Evolutionary conservation across 495 filamentous ascomycete genomes (phyloP), one percentile per base, ranked within the genome.

Genomic region (Acidomyces sp.): DNA sequence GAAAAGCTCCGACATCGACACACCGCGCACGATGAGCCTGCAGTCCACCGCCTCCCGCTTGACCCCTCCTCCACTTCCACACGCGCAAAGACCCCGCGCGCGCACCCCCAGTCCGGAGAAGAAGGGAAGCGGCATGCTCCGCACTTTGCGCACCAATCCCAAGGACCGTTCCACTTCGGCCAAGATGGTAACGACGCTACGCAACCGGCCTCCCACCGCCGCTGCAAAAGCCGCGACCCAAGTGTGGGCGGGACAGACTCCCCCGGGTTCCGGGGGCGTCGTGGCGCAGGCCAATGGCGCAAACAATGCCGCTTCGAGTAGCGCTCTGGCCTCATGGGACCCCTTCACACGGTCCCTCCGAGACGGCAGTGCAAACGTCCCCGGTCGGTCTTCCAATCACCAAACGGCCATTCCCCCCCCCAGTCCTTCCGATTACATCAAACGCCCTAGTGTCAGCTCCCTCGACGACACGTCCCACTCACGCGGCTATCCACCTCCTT

Each of bases 191-290:
- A 39, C 35, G 21, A 51, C 53, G 2, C 16, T 51, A 23, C 48
- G 56, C 30, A 41, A 39, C 11, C 23, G 35, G 18, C 54, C 58
- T 56, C 47, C 37, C 51, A 54, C 58, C 31, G 69, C 68, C 32
- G 84, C 86, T 21, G 85, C 81, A 29, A 92, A 82, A 58, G 90
- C 90, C 11, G 90, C 90, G 1, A 80, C 81, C 2, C 60, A 93
- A 25, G 88, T 88, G 13, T 97, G 87, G 87, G 46, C 38, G 1
- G 26, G 46, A 19, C 39, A 36, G 25, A 37, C 37, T n/a, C 23
- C 31, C 7, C 13, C 21, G 12, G 26, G 44, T 24, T 20, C 23
- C 32, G 30, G 34, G 23, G 18, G 40, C 34, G 24, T 44, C 12
- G 20, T 26, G 19, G 34, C 27, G 15, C n/a, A 37, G 41, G 16